Evolutionary conservation across 2,329 filamentous ascomycete species (phyloP).

Genomic region (Fusarium heterosporum): DNA sequence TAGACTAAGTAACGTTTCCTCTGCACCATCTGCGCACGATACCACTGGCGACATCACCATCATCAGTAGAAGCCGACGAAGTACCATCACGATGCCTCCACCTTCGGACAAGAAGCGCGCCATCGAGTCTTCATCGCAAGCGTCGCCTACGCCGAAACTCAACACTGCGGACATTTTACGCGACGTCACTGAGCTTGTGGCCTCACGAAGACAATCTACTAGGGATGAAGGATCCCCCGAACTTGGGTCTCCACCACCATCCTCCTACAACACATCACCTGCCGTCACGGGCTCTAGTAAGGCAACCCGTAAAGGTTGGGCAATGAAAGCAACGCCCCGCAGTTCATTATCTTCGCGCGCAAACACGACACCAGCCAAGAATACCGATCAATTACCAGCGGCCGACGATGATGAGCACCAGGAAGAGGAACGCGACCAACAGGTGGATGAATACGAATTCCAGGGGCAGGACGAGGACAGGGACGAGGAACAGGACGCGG

Average conservation of each 20-base stretch:
- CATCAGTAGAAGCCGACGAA: conserved; percentile 10
- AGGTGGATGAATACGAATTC: neutral
- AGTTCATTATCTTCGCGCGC: neutral
- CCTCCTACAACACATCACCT: neutral
- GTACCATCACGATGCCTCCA: conserved; percentile 21
- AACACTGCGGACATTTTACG: neutral
- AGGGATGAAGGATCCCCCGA: neutral
- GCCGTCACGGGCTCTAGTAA: neutral
- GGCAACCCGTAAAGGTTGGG: neutral
- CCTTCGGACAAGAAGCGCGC: conserved; percentile 1
- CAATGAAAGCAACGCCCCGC: neutral
- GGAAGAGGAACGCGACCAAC: neutral
- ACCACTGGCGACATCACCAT: conserved; percentile 10
- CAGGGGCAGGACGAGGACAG: neutral
- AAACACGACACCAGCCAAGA: neutral
- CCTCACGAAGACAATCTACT: conserved; percentile 7
- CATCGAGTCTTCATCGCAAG: neutral
- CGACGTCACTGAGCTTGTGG: neutral
- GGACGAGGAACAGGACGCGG: neutral
- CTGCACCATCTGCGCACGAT: conserved; percentile 16
- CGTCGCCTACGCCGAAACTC: neutral
- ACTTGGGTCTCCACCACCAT: neutral
- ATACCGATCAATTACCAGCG: neutral
- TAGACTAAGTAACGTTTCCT: conserved; percentile 30
- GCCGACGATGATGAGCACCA: neutral